Evolutionary conservation across 352 stramenopile genomes (phyloP).

Genomic region (Phytophthora foliorum): DNA sequence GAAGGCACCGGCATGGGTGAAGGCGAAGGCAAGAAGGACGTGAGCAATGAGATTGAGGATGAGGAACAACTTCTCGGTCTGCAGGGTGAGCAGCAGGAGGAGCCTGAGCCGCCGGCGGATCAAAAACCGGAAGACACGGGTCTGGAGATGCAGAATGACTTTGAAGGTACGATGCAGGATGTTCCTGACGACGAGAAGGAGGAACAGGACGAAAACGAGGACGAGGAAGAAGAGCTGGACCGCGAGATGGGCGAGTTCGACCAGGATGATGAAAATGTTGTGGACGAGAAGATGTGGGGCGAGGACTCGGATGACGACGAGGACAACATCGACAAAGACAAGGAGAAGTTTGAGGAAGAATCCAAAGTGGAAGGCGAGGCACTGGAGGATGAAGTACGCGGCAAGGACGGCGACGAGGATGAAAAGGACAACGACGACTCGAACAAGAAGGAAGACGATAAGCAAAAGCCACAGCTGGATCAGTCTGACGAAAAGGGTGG

Average conservation of each 20-base stretch:
- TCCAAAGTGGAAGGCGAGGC: constrained; percentile 83
- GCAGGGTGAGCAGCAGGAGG: constrained; percentile 92
- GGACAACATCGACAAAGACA: constrained; percentile 96
- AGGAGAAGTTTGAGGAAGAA: constrained; percentile 94
- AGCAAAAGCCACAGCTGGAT: constrained; percentile 64
- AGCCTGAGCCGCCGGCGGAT: constrained; percentile 85
- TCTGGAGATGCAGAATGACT: constrained; percentile 99
- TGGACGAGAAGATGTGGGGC: constrained; percentile 99
- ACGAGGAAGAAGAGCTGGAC: constrained; percentile 96
- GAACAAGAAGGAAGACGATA: constrained; percentile 57
- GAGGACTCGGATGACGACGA: constrained; percentile 93
- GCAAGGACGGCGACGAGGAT: constrained; percentile 91
- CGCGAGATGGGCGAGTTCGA: constrained; percentile 99
- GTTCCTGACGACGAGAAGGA: constrained; percentile 94
- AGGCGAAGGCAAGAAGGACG: constrained; percentile 99
- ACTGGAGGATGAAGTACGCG: constrained; percentile 90
- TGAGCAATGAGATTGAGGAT: constrained; percentile 99
- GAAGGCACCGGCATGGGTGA: constrained; percentile 99
- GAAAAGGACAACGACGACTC: constrained; percentile 78
- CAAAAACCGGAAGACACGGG: constrained; percentile 96
- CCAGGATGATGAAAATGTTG: constrained; percentile 97
- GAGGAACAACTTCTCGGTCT: constrained; percentile 99
- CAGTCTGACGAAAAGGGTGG: constrained; percentile 52
- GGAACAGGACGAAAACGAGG: constrained; percentile 87
- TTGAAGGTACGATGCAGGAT: constrained; percentile 99